Evolutionary conservation across 1,139 yeast species (phyloP).

Genomic region (Hyphopichia khmerensis): DNA sequence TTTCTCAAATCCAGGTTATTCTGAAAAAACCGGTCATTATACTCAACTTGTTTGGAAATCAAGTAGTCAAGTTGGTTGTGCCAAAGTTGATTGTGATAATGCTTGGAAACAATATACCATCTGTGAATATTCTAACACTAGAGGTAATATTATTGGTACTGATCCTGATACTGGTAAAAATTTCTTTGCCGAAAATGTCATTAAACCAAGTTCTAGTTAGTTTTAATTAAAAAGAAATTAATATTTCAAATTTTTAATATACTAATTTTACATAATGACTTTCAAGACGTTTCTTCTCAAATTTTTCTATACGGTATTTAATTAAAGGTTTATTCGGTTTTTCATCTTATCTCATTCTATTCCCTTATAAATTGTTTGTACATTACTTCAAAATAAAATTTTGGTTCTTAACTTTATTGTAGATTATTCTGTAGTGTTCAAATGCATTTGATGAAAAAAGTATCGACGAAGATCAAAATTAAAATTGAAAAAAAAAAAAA

Average conservation of each 20-base stretch:
- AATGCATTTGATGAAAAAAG: no score
- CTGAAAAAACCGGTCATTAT: conserved; percentile 58
- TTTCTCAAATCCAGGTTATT: conserved; percentile 44
- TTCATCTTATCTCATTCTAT: no score
- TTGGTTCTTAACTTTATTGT: no score
- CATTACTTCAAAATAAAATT: neutral
- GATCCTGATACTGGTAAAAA: conserved; percentile 29
- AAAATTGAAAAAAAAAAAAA: no score
- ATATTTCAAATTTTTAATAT: no score
- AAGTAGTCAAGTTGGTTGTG: conserved; percentile 61
- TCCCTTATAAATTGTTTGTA: neutral
- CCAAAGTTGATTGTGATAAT: conserved; percentile 49
- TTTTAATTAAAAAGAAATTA: no score
- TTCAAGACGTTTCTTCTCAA: neutral
- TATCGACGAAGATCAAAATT: no score
- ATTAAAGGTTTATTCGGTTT: neutral
- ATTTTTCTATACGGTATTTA: neutral
- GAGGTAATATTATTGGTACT: conserved; percentile 57
- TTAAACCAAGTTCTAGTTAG: conserved; percentile 22
- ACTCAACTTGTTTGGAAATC: conserved; percentile 70
- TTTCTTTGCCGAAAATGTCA: conserved; percentile 54
- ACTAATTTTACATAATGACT: neutral
- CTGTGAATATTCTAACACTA: conserved; percentile 59
- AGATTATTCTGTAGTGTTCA: no score
- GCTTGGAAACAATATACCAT: conserved; percentile 59